phyloP scores from a whole-genome alignment of 2,329 filamentous ascomycete species.

The Phialocephala subalpina region DNA sequence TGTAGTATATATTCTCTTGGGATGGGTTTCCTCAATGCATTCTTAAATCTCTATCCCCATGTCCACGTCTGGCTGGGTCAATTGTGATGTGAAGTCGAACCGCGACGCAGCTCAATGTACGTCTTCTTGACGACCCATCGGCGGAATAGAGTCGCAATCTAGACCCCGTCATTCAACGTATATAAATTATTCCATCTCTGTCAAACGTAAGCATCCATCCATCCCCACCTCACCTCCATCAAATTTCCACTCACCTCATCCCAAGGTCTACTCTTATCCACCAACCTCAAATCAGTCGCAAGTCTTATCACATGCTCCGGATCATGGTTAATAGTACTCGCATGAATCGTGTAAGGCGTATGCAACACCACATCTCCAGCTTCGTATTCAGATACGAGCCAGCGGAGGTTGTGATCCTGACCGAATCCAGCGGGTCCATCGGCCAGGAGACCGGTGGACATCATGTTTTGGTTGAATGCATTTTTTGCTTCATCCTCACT shows the following conservation, averaged over 20 bases:
- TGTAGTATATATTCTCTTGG: slow-evolving; percentile 40
- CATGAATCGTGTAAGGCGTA: slow-evolving; percentile 49
- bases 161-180: neutral
- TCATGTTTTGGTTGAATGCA: slow-evolving; percentile 68
- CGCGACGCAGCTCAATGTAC: neutral
- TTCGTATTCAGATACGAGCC: slow-evolving; percentile 48
- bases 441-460: slow-evolving; percentile 60
- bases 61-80: neutral
- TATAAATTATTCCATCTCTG: neutral
- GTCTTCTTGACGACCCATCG: neutral
- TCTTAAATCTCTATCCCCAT: slow-evolving; percentile 7
- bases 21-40: slow-evolving; percentile 27
- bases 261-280: slow-evolving; percentile 38
- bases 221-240: neutral
- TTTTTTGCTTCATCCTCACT: slow-evolving; percentile 58
- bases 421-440: slow-evolving; percentile 51
- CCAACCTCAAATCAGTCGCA: slow-evolving; percentile 52
- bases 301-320: slow-evolving; percentile 47
- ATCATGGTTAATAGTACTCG: slow-evolving; percentile 50
- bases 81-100: neutral
- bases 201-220: neutral
- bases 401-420: slow-evolving; percentile 35
- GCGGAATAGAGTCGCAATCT: neutral
- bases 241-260: slow-evolving; percentile 27
- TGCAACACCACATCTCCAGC: slow-evolving; percentile 53